These are phyloP conservation scores for Microascus cirrosus DNA, from an alignment of 2,329 filamentous ascomycete genomes.

Conservation along the genomic window DNA sequence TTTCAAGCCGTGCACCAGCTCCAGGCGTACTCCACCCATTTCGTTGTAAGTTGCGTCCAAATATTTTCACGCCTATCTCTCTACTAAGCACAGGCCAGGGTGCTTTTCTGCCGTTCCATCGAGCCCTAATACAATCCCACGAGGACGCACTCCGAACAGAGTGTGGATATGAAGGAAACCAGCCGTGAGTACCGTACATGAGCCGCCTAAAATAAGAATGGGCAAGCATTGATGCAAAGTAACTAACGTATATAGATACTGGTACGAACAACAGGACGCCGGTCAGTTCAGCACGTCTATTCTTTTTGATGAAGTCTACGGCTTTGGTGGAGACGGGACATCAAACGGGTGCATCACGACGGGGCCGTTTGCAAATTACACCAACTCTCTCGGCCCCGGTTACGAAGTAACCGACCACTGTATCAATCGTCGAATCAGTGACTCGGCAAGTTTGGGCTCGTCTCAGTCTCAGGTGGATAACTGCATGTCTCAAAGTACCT, in stretches of 20 bases:
- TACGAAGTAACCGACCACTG: constrained; percentile 25
- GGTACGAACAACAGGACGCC: constrained; percentile 7
- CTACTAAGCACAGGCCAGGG: neutral
- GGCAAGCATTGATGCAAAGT: too few relatives aligned
- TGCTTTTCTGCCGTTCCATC: constrained; percentile 23
- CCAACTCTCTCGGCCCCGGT: constrained; percentile 26
- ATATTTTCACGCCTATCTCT: too few relatives aligned
- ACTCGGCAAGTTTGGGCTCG: too few relatives aligned
- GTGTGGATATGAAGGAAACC: constrained; percentile 19
- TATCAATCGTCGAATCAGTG: constrained; percentile 25
- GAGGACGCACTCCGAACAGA: constrained; percentile 16
- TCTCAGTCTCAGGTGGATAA: too few relatives aligned
- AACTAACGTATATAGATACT: too few relatives aligned
- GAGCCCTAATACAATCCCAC: constrained; percentile 18
- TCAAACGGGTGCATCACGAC: constrained; percentile 7
- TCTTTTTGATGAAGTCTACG: constrained; percentile 8
- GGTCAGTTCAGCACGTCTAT: constrained; percentile 4
- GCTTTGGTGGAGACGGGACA: constrained; percentile 8
- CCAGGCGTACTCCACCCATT: constrained; percentile 7
- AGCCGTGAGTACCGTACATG: constrained; percentile 18
- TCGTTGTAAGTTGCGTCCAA: constrained; percentile 5
- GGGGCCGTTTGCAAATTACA: constrained; percentile 16
- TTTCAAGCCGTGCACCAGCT: constrained; percentile 8
- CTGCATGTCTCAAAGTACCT: too few relatives aligned
- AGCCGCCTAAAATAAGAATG: too few relatives aligned